phyloP scores from a whole-genome alignment of 2,329 filamentous ascomycete genomes.

The Alternaria brassicicola region DNA sequence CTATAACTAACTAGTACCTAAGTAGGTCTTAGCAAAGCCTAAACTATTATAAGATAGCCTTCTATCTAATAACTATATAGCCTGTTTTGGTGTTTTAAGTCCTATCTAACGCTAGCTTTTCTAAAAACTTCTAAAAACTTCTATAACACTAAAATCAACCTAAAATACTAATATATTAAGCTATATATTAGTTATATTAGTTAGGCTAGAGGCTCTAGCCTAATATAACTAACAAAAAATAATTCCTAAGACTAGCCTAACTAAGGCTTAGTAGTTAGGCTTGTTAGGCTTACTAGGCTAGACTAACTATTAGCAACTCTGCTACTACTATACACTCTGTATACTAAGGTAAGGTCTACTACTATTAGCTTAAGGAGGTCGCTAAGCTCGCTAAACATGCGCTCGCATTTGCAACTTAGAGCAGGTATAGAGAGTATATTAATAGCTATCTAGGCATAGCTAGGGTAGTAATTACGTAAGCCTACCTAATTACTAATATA shows the following conservation, averaged over 20 bases:
- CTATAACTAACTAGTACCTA: too few species aligned
- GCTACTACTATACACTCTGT: background rate
- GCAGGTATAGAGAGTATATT: slow-evolving; percentile 2
- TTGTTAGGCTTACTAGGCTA: too few species aligned
- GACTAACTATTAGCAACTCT: too few species aligned
- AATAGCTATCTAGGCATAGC: slow-evolving; percentile 3
- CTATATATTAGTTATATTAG: background rate
- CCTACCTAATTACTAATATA: background rate
- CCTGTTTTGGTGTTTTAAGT: too few species aligned
- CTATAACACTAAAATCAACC: background rate
- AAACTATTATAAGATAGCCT: too few species aligned
- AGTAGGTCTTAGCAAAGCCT: too few species aligned
- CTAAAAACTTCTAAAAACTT: background rate
- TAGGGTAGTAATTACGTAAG: background rate
- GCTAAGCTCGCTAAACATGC: background rate
- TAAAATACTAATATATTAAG: background rate
- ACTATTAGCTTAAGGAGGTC: background rate
- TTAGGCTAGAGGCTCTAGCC: too few species aligned
- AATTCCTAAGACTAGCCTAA: too few species aligned
- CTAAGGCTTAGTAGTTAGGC: too few species aligned
- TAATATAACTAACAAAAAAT: too few species aligned
- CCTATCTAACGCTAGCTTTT: too few species aligned
- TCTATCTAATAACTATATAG: too few species aligned
- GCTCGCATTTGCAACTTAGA: background rate
- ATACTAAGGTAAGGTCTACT: background rate